These are phyloP conservation scores for Talaromyces stipitatus DNA, from an alignment of 495 filamentous ascomycete genomes.

Conservation along the genomic window DNA sequence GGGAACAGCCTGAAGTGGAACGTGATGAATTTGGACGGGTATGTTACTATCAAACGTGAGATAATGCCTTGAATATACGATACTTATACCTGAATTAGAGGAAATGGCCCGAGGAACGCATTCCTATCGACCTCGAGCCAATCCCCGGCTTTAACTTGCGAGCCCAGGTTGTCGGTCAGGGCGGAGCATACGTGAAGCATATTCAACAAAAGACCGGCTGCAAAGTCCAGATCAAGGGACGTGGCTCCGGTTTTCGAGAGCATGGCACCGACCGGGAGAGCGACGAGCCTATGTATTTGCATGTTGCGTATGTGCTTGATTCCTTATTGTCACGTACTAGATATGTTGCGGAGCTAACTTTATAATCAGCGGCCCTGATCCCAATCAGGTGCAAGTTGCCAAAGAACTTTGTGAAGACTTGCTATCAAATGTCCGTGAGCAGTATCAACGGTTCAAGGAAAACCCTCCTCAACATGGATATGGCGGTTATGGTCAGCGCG, in stretches of 20 bases:
- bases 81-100: too few species aligned
- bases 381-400: conserved; percentile 74
- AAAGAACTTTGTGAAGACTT: conserved; percentile 86
- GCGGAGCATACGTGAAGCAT: conserved; percentile 91
- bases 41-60: conserved; percentile 26
- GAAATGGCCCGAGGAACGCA: conserved; percentile 97
- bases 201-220: conserved; percentile 92
- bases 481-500: conserved; percentile 43
- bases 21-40: conserved; percentile 92
- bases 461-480: conserved; percentile 65
- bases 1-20: conserved; percentile 76
- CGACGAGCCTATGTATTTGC: conserved; percentile 91
- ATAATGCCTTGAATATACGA: too few species aligned
- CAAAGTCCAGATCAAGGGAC: conserved; percentile 95
- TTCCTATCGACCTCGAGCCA: conserved; percentile 82
- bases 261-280: conserved; percentile 74
- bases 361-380: conserved; percentile 69
- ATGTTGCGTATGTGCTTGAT: conserved; percentile 68
- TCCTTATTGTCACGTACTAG: not conserved
- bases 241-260: conserved; percentile 92
- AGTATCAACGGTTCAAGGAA: conserved; percentile 85
- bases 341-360: conserved; percentile 14
- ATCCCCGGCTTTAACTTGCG: conserved; percentile 94
- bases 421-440: conserved; percentile 69
- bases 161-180: conserved; percentile 89